Evolutionary conservation across 129 eudicot genomes (phyloP).

Genomic region (Flaveria brownii): DNA sequence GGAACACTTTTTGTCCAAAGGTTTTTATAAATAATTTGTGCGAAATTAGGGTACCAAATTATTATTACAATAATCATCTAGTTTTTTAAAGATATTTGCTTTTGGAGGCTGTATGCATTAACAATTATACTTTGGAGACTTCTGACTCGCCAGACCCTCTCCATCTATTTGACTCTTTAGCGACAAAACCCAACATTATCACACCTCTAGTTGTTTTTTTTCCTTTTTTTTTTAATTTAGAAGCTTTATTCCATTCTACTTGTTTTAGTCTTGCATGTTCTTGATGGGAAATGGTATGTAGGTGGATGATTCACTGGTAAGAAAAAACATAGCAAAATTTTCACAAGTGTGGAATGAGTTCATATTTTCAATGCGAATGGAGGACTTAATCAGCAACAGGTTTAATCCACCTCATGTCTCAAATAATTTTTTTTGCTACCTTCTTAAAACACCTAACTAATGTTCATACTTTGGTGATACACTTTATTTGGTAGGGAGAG

Average conservation of each 20-base stretch:
- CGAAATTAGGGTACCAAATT: neutral
- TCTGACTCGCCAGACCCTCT: neutral
- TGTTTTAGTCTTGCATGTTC: conserved; percentile 14
- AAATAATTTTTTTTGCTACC: neutral
- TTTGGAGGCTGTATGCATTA: conserved; percentile 5
- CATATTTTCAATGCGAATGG: conserved; percentile 81
- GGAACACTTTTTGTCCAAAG: neutral
- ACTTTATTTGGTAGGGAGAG: conserved; percentile 57
- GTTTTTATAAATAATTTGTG: neutral
- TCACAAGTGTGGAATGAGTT: conserved; percentile 99
- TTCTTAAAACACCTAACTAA: neutral
- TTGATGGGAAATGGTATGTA: conserved; percentile 26
- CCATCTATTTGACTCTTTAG: neutral
- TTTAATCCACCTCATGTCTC: conserved; percentile 29
- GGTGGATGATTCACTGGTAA: conserved; percentile 61
- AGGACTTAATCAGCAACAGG: conserved; percentile 93
- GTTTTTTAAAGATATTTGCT: neutral
- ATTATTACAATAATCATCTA: neutral
- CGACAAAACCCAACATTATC: neutral
- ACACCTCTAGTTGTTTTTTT: neutral
- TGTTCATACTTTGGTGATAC: neutral
- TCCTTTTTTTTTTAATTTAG: neutral
- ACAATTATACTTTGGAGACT: neutral
- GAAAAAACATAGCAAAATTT: conserved; percentile 82
- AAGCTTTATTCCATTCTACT: neutral